These are phyloP conservation scores for Corymbia maculata DNA, from an alignment of 345 rosid species.

Conservation along the genomic window DNA sequence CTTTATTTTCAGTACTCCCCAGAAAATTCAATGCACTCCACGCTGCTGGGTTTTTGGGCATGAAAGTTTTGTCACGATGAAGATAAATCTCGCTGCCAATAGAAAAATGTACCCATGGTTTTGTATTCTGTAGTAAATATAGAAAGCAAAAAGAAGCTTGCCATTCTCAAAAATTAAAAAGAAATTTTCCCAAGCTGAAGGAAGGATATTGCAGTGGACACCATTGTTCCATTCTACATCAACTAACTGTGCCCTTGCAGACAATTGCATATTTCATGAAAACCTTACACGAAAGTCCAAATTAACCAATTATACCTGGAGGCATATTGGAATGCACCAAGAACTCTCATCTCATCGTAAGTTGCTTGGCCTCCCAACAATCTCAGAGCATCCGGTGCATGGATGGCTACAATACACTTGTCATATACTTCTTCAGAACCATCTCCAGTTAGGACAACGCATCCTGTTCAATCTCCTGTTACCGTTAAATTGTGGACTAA, in stretches of 20 bases:
- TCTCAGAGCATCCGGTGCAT: conserved; percentile 72
- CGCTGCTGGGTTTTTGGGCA: conserved; percentile 76
- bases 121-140: neutral
- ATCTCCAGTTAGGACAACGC: conserved; percentile 35
- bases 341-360: conserved; percentile 58
- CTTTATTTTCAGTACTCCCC: conserved; percentile 50
- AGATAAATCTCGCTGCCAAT: conserved; percentile 68
- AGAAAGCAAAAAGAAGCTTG: neutral
- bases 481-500: neutral
- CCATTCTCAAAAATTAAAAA: neutral
- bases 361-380: conserved; percentile 59
- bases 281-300: neutral
- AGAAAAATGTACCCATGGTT: neutral
- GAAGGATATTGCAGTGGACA: neutral
- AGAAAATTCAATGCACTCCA: conserved; percentile 95
- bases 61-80: conserved; percentile 61
- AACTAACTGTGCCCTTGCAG: neutral
- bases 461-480: conserved; percentile 14
- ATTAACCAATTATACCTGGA: conserved; percentile 37
- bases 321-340: conserved; percentile 82
- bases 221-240: neutral
- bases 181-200: neutral
- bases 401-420: conserved; percentile 49
- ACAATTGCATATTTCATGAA: neutral
- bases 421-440: conserved; percentile 34